phyloP scores from a whole-genome alignment of 192 early-diverging fungal genomes.

The Coemansia sp. region DNA sequence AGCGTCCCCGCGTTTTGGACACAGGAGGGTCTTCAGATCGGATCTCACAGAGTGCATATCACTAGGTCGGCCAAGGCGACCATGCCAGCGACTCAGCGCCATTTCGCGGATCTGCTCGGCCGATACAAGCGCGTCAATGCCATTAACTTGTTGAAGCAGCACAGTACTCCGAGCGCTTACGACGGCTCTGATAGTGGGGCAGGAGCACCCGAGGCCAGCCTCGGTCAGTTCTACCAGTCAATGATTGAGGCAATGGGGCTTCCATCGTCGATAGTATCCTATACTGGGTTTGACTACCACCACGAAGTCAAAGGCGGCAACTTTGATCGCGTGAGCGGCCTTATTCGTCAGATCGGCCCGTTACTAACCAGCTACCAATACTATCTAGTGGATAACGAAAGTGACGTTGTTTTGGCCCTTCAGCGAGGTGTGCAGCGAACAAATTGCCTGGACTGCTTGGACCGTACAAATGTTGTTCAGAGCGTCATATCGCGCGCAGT shows the following conservation, averaged over 20 bases:
- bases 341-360: constrained; percentile 61
- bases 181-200: constrained; percentile 16
- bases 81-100: constrained; percentile 76
- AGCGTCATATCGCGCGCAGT: constrained; percentile 67
- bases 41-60: constrained; percentile 83
- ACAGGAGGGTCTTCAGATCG: constrained; percentile 84
- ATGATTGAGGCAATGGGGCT: constrained; percentile 57
- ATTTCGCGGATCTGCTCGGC: constrained; percentile 72
- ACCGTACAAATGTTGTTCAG: constrained; percentile 94
- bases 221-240: constrained; percentile 69
- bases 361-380: constrained; percentile 66
- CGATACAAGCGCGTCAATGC: constrained; percentile 78
- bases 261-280: constrained; percentile 56
- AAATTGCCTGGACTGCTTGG: constrained; percentile 89
- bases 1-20: constrained; percentile 97
- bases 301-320: constrained; percentile 74
- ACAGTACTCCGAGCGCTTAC: constrained; percentile 40
- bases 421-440: constrained; percentile 89
- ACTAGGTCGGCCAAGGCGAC: constrained; percentile 81
- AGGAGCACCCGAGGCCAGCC: constrained; percentile 61
- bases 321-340: constrained; percentile 69
- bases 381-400: constrained; percentile 68
- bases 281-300: constrained; percentile 86
- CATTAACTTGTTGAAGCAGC: constrained; percentile 77
- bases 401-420: constrained; percentile 58